Base-by-base conservation (phyloP, 768 basidiomycete genomes). In the Inosperma sp. region DNA sequence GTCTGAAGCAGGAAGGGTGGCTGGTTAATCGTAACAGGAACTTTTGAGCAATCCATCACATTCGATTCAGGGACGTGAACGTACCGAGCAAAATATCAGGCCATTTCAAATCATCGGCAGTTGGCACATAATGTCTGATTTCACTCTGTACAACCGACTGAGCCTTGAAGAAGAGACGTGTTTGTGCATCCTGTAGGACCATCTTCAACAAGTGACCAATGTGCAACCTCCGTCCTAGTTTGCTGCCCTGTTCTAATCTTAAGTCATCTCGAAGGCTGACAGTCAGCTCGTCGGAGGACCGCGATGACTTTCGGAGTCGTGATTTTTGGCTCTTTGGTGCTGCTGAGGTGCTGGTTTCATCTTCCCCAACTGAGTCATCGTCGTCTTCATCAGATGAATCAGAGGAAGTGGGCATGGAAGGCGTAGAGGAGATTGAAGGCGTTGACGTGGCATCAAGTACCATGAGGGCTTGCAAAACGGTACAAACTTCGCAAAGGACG, bases 121-220 rank as follows among this genome's bases (percentile, higher is more conserved):
- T 86, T 0, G 92, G 84, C 1, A 76, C 75, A 65, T 87, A 97
- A 59, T 89, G 84, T 56, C 86, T 74, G 29, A 98, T 91, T 45
- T 97, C 95, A 26, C 81, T 79, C 61, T 93, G 88, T 26, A 99
- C 82, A 37, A 96, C 78, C 2, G 90, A 80, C 67, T 98, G 94
- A 5, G 94, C 94, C 64, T 96, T 88, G 78, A 98, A 98, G 59
- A 97, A 93, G 39, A 98, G 66, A 48, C 93, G 71, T 10, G 96
- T 97, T 72, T 98, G 95, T 1, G 94, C 93, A 63, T 98, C 95
- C 64, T 97, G 94, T 22, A 97, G 68, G 0, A 97, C 85, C 83
- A 93, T 91, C 62, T 86, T 81, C 40, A 97, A 69, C 3, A 98
- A 70, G 36, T 85, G 80, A 49, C 83, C 83, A 58, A 91, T 89